Base-by-base conservation (phyloP, 768 basidiomycete genomes). In the Mycena rosella region DNA sequence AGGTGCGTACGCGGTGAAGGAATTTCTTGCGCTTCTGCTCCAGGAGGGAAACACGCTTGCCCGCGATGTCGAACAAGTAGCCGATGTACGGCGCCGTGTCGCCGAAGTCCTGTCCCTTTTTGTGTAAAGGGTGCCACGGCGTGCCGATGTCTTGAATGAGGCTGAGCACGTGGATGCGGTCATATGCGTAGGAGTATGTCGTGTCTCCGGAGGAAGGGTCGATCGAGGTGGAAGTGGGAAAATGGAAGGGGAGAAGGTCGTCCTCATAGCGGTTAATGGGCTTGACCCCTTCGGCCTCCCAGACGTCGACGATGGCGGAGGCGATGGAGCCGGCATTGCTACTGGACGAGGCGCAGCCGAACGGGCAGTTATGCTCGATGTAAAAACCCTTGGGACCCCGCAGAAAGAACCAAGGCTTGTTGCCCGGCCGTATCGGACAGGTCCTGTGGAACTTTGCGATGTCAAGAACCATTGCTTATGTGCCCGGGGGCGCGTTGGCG, bases 281-380 rank as follows among this genome's bases (percentile, higher is more conserved):
- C 8, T 47, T 10, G 26, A 78, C 67, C 0, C 64, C 67, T 30
- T 74, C 66, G 0, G 60, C 63, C 2, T 57, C n/a, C 74, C 76
- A 77, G 18, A 82, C 80, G 40, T 80, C 77, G 0, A 0, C 67
- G n/a, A n/a, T n/a, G n/a, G n/a, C n/a, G n/a, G n/a, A n/a, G n/a
- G n/a, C n/a, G n/a, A n/a, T n/a, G n/a, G n/a, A n/a, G n/a, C n/a
- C n/a, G n/a, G n/a, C n/a, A n/a, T n/a, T n/a, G n/a, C n/a, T n/a
- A n/a, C n/a, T n/a, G n/a, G n/a, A n/a, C n/a, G n/a, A n/a, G n/a
- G n/a, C n/a, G n/a, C n/a, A n/a, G n/a, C n/a, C n/a, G n/a, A n/a
- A n/a, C n/a, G n/a, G n/a, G n/a, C n/a, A n/a, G n/a, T n/a, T n/a
- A n/a, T n/a, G n/a, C n/a, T n/a, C n/a, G n/a, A n/a, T n/a, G n/a